Percentiles rank a stretch among this genome's conserved stretches.
Evolutionary conservation across 208 protist genomes (phyloP).

Genomic region (Acanthamoeba royreba): DNA sequence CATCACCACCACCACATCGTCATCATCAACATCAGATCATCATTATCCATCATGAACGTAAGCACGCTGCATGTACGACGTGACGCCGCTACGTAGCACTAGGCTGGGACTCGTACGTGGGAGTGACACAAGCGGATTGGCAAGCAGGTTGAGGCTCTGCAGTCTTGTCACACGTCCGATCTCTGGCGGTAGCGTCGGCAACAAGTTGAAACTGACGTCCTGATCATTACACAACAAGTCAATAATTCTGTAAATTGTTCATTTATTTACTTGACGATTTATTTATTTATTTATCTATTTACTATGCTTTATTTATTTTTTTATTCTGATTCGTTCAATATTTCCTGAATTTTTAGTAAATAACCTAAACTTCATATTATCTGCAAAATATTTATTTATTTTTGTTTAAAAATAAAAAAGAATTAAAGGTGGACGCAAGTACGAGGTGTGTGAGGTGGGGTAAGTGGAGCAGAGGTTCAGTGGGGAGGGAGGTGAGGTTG

Average conservation of each 20-base stretch:
- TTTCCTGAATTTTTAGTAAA: too few species aligned
- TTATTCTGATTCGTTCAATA: background rate
- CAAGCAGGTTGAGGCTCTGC: background rate
- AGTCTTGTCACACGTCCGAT: background rate
- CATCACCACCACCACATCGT: too few species aligned
- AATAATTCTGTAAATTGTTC: background rate
- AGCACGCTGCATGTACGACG: too few species aligned
- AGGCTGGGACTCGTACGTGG: background rate
- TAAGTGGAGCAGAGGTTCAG: background rate
- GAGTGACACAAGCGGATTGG: background rate
- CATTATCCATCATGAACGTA: background rate
- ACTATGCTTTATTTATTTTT: background rate
- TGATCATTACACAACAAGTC: background rate
- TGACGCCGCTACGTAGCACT: too few species aligned
- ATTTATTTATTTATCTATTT: too few species aligned
- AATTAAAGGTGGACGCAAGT: background rate
- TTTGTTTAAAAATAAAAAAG: background rate
- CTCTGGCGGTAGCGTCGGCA: background rate
- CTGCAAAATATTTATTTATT: too few species aligned
- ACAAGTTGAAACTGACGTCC: background rate
- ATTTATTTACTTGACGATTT: too few species aligned
- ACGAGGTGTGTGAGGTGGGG: background rate
- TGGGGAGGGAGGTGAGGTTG: background rate
- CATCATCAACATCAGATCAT: too few species aligned
- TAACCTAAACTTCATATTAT: too few species aligned